A percentile compares a stretch with the other conserved stretches of the same genome.
Evolutionary conservation across 306 rosid genomes (phyloP).

Genomic region (Medicago lupulina): DNA sequence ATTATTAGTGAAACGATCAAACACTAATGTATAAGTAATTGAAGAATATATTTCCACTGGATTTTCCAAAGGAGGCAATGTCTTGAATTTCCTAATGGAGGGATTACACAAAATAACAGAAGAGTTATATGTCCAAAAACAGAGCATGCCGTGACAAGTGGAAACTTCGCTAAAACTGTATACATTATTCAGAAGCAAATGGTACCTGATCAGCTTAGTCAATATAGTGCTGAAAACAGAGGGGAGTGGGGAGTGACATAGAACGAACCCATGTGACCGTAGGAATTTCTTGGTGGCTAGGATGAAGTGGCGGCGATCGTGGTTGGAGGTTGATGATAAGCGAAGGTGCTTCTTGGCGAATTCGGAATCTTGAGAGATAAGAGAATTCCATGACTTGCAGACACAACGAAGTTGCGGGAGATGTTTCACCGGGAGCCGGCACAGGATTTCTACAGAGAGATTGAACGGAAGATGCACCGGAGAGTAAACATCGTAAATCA

Average conservation of each 20-base stretch:
- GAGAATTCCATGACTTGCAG: neutral
- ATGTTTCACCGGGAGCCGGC: neutral
- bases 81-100: neutral
- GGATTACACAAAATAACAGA: neutral
- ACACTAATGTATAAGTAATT: slow-evolving; percentile 45
- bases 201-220: no score
- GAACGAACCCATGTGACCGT: no score
- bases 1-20: slow-evolving; percentile 33
- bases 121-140: no score
- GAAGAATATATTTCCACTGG: no score
- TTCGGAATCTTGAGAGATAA: neutral
- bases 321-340: neutral
- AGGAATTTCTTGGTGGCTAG: no score
- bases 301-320: neutral
- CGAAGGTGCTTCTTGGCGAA: neutral
- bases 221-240: no score
- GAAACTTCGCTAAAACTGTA: neutral
- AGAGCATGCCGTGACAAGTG: neutral
- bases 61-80: neutral
- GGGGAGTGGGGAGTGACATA: no score
- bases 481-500: no score
- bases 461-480: no score
- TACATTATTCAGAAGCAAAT: no score
- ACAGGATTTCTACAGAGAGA: slow-evolving; percentile 33
- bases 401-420: slow-evolving; percentile 48